Evolutionary conservation across 768 basidiomycete genomes (phyloP).

Genomic region (Tulasnella sp.): DNA sequence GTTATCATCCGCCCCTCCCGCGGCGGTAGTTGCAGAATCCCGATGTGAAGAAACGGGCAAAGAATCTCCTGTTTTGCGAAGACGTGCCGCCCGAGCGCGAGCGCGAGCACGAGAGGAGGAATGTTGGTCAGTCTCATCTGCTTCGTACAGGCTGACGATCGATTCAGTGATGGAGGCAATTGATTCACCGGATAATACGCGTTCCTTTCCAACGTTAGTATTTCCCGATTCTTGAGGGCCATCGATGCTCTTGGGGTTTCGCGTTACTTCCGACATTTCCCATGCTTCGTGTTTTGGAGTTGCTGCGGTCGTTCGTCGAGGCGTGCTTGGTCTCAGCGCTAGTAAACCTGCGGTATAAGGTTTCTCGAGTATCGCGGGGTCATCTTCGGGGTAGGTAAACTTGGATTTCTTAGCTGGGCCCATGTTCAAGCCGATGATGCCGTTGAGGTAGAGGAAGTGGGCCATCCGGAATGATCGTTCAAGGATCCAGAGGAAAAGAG

Average conservation of each 20-base stretch:
- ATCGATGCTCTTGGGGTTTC: constrained; percentile 14
- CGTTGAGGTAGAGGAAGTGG: constrained; percentile 55
- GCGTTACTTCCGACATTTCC: constrained; percentile 13
- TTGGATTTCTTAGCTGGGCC: background rate
- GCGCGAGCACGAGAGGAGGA: background rate
- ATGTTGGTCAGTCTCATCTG: background rate
- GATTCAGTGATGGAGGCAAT: constrained; percentile 19
- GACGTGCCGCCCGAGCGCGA: background rate
- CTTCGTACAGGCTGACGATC: constrained; percentile 14
- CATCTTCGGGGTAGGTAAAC: constrained; percentile 10
- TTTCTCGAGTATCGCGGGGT: background rate
- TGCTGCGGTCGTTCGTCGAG: background rate
- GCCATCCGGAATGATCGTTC: constrained; percentile 52
- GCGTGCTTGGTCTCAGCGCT: background rate
- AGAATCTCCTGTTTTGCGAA: background rate
- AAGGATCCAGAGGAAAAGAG: constrained; percentile 52
- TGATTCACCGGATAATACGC: constrained; percentile 13
- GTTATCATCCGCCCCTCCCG: background rate
- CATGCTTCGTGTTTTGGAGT: constrained; percentile 11
- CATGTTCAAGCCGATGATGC: constrained; percentile 32
- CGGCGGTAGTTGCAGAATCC: background rate
- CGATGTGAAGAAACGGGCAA: background rate
- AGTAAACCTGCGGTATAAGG: constrained; percentile 1
- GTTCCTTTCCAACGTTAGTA: background rate
- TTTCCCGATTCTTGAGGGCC: background rate